These are phyloP conservation scores for Haematococcus lacustris DNA, from an alignment of 139 green algal species.

Conservation along the genomic window DNA sequence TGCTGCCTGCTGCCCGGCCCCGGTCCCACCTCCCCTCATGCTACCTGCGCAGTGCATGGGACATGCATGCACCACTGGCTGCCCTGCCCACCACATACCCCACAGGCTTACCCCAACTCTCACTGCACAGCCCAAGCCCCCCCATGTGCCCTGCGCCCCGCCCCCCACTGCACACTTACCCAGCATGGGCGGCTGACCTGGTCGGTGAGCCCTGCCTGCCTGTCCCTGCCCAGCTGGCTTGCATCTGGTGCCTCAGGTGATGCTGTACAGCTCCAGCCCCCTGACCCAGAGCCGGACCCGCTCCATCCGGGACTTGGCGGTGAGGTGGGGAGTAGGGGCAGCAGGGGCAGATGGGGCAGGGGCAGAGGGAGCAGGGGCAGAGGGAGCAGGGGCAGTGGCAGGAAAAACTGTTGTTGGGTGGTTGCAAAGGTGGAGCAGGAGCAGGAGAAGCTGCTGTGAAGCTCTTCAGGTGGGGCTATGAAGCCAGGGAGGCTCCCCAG, in stretches of 20 bases:
- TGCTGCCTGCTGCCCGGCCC: background rate
- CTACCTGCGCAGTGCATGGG: background rate
- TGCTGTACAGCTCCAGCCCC: conserved; percentile 52
- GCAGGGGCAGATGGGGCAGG: too few species aligned
- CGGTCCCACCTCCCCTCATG: background rate
- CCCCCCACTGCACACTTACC: too few species aligned
- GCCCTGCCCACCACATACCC: background rate
- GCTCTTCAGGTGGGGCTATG: background rate
- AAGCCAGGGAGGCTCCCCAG: background rate
- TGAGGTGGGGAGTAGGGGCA: too few species aligned
- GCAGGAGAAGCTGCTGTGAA: background rate
- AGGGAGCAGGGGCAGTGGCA: background rate
- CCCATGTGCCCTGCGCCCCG: too few species aligned
- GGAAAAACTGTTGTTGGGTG: background rate
- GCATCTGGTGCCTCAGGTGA: conserved; percentile 35
- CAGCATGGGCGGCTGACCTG: background rate
- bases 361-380: background rate
- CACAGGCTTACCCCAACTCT: too few species aligned
- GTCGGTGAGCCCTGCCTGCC: background rate
- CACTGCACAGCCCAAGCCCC: too few species aligned
- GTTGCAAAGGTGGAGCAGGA: background rate
- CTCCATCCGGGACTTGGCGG: conserved; percentile 56
- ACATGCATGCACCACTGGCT: background rate
- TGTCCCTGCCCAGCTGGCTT: background rate
- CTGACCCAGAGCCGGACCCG: conserved; percentile 32